Percentiles rank a stretch among this genome's conserved stretches.
Evolutionary conservation across 192 early-diverging fungal genomes (phyloP).

Genomic region (Podila clonocystis): DNA sequence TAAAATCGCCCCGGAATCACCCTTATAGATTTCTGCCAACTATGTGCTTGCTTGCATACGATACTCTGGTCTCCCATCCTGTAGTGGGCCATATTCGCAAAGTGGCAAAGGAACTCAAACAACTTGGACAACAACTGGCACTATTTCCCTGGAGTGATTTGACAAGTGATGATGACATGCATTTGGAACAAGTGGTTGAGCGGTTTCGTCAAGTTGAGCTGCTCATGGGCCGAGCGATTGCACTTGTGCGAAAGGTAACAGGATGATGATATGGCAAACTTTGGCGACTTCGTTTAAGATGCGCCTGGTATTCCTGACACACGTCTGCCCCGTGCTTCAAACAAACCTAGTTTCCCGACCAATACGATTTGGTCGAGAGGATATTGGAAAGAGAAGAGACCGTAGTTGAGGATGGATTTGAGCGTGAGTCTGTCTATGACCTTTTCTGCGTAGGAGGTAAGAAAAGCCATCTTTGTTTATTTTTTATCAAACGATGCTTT

Average conservation of each 20-base stretch:
- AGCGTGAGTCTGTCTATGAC: slow-evolving; percentile 65
- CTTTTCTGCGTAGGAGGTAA: slow-evolving; percentile 66
- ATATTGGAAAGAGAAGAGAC: slow-evolving; percentile 56
- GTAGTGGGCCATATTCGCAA: slow-evolving; percentile 54
- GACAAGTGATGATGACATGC: slow-evolving; percentile 31
- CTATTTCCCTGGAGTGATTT: slow-evolving; percentile 60
- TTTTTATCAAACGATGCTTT: not conserved
- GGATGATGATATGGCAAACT: too few relatives aligned
- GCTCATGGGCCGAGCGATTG: slow-evolving; percentile 60
- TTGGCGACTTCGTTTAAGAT: not conserved
- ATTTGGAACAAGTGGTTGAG: slow-evolving; percentile 44
- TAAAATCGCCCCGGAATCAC: not conserved
- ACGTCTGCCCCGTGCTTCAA: not conserved
- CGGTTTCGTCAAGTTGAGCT: slow-evolving; percentile 56
- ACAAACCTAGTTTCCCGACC: slow-evolving; percentile 64
- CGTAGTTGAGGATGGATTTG: slow-evolving; percentile 56
- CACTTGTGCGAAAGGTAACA: slow-evolving; percentile 64
- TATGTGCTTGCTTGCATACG: slow-evolving; percentile 79
- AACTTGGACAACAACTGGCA: slow-evolving; percentile 43
- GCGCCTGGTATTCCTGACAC: not conserved
- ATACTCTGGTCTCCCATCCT: slow-evolving; percentile 72
- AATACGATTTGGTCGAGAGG: slow-evolving; percentile 64
- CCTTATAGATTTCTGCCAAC: slow-evolving; percentile 69
- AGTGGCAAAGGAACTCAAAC: slow-evolving; percentile 48
- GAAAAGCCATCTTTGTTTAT: slow-evolving; percentile 5